Conservation (phyloP, 257 asterid species). For the Primulina huaijiensis region DNA sequence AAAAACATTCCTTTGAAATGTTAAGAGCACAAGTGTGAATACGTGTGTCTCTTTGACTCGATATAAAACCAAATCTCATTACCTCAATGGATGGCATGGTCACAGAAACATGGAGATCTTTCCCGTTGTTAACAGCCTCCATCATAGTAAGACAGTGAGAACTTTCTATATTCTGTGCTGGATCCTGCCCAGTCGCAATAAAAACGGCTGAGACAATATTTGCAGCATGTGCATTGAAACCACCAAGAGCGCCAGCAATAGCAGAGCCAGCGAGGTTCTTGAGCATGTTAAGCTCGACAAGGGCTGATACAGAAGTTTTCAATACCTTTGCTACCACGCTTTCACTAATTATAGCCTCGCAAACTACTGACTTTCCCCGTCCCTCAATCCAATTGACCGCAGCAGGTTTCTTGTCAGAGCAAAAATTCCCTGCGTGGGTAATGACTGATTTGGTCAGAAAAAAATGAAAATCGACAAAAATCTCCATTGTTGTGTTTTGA, state of each 20-base stretch:
- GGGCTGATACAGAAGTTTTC: slow-evolving; percentile 38
- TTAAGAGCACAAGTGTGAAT: neutral
- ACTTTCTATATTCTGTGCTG: slow-evolving; percentile 42
- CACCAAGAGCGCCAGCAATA: slow-evolving; percentile 46
- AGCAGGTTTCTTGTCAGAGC: slow-evolving; percentile 40
- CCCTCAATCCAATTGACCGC: slow-evolving; percentile 48
- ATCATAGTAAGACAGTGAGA: slow-evolving; percentile 52
- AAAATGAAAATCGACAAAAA: neutral
- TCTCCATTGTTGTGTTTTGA: neutral
- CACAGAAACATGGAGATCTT: slow-evolving; percentile 42
- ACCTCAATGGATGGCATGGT: slow-evolving; percentile 48
- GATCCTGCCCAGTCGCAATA: slow-evolving; percentile 44
- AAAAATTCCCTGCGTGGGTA: neutral
- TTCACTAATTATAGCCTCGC: slow-evolving; percentile 38
- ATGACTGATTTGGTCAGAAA: neutral
- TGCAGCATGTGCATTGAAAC: slow-evolving; percentile 45
- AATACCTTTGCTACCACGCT: slow-evolving; percentile 39
- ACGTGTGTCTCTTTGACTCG: neutral
- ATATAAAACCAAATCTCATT: neutral
- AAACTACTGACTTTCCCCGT: slow-evolving; percentile 44
- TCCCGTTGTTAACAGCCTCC: slow-evolving; percentile 42
- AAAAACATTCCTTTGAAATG: too few relatives aligned
- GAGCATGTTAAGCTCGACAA: slow-evolving; percentile 47
- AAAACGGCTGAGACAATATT: slow-evolving; percentile 38
- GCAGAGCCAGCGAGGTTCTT: slow-evolving; percentile 49